Evolutionary conservation across 352 stramenopile genomes (phyloP).

Genomic region (Phytophthora tubulina): DNA sequence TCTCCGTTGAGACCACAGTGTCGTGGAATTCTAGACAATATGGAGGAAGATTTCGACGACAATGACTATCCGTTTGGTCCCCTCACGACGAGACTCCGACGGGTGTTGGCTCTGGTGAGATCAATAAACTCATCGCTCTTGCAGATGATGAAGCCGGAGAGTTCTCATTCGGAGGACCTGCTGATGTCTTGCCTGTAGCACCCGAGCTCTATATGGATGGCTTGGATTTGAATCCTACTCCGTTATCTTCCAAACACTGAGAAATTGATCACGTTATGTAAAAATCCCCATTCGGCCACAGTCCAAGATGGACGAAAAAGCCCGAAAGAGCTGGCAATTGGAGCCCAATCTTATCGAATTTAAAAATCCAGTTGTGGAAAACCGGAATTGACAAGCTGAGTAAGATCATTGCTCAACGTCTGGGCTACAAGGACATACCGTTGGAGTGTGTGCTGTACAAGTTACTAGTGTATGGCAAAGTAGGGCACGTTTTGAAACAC

Average conservation of each 20-base stretch:
- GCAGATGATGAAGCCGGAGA: constrained; percentile 1
- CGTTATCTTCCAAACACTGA: constrained; percentile 14
- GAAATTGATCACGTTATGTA: constrained; percentile 20
- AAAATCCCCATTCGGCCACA: constrained; percentile 41
- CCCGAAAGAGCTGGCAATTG: constrained; percentile 35
- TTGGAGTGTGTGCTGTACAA: constrained; percentile 48
- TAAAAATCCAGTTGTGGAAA: constrained; percentile 23
- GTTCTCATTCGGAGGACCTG: constrained; percentile 20
- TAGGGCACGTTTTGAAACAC: constrained; percentile 54
- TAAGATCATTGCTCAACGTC: constrained; percentile 4
- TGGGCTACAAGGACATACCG: constrained; percentile 25
- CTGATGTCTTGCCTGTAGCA: constrained; percentile 4
- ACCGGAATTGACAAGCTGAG: constrained; percentile 18
- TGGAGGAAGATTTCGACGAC: constrained; percentile 16
- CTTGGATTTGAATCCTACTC: constrained; percentile 17
- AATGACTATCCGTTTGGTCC: constrained; percentile 12
- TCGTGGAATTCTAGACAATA: not conserved
- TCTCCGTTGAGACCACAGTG: not conserved
- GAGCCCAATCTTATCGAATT: constrained; percentile 15
- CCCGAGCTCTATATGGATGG: constrained; percentile 23
- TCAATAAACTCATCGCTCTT: constrained; percentile 15
- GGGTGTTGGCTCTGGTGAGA: constrained; percentile 5
- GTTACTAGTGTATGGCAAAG: constrained; percentile 55
- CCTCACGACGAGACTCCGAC: not conserved
- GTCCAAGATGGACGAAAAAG: constrained; percentile 29